Evolutionary conservation across 2,329 filamentous ascomycete species (phyloP).

Genomic region (Tolypocladium pustulatum): DNA sequence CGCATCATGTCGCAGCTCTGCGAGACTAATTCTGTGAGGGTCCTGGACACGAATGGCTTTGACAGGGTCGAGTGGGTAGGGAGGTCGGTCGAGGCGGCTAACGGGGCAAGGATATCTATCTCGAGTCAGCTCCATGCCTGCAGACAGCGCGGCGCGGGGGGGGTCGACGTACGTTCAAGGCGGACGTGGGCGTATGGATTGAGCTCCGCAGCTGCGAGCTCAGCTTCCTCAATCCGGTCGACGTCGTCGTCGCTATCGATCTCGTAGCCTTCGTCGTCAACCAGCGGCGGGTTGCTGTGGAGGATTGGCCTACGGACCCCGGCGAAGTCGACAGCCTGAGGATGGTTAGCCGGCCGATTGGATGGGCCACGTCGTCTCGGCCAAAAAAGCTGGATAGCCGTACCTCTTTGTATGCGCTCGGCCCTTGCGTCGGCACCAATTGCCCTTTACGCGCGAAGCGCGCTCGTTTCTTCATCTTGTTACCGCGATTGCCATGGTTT

Average conservation of each 20-base stretch:
- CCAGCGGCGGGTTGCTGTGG: constrained; percentile 58
- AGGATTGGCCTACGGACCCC: constrained; percentile 66
- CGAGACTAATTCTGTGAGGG: constrained; percentile 58
- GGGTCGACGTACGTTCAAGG: constrained; percentile 50
- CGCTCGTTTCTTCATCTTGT: constrained; percentile 69
- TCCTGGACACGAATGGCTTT: constrained; percentile 62
- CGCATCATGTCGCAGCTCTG: constrained; percentile 63
- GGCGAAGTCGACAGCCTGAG: constrained; percentile 60
- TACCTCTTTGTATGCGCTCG: constrained; percentile 63
- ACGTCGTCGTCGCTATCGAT: constrained; percentile 64
- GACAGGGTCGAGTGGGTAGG: constrained; percentile 65
- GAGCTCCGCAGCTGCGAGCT: constrained; percentile 53
- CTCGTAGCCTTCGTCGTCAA: constrained; percentile 71
- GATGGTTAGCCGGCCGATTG: constrained; percentile 13
- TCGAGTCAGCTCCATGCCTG: not conserved
- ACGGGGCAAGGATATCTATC: constrained; percentile 61
- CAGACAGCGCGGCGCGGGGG: not conserved
- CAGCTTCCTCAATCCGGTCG: constrained; percentile 49
- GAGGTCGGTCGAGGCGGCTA: constrained; percentile 65
- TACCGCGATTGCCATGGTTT: constrained; percentile 61
- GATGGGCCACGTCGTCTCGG: not conserved
- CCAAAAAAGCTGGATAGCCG: constrained; percentile 9
- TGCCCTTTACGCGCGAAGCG: constrained; percentile 61
- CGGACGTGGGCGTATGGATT: constrained; percentile 66
- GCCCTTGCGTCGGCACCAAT: constrained; percentile 54